These are phyloP conservation scores for Globisporangium ultimum DNA, from an alignment of 352 stramenopile species.

Conservation along the genomic window DNA sequence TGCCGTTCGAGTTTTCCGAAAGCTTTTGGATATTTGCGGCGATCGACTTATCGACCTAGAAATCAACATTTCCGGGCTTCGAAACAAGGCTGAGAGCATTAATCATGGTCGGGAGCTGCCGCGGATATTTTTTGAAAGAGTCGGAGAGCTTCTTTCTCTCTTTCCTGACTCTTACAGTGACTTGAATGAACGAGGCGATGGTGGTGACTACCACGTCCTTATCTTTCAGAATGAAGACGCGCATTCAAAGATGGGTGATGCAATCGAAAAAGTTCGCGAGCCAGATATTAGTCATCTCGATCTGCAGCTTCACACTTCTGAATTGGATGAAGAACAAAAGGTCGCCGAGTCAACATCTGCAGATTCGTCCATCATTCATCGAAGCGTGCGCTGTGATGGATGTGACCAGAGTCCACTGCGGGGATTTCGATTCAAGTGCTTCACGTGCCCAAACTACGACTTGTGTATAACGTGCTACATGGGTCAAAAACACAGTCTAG, in stretches of 20 bases:
- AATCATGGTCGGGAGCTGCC: conserved; percentile 26
- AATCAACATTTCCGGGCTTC: conserved; percentile 2
- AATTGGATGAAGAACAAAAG: conserved; percentile 1
- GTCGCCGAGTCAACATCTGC: conserved; percentile 19
- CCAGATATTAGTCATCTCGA: conserved; percentile 37
- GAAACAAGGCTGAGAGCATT: conserved; percentile 1
- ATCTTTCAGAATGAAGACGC: conserved; percentile 48
- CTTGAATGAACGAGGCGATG: not conserved
- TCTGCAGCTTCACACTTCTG: conserved; percentile 5
- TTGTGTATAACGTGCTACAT: conserved; percentile 67
- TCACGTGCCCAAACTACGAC: conserved; percentile 73
- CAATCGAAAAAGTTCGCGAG: conserved; percentile 29
- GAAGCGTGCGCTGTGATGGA: conserved; percentile 75
- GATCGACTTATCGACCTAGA: conserved; percentile 14
- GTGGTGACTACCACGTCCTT: conserved; percentile 34
- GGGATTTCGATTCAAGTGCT: conserved; percentile 78
- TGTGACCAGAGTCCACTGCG: conserved; percentile 67
- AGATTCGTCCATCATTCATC: conserved; percentile 37
- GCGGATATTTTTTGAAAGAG: conserved; percentile 27
- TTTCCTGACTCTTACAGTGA: not conserved
- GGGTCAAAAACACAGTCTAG: conserved; percentile 49
- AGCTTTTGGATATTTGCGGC: conserved; percentile 8
- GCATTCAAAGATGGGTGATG: conserved; percentile 40
- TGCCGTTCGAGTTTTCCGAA: conserved; percentile 11
- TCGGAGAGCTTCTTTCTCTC: conserved; percentile 21